Evolutionary conservation across 208 protist genomes (phyloP), one percentile per base, ranked within the genome.

Genomic region (Sergeia podlipaevii): DNA sequence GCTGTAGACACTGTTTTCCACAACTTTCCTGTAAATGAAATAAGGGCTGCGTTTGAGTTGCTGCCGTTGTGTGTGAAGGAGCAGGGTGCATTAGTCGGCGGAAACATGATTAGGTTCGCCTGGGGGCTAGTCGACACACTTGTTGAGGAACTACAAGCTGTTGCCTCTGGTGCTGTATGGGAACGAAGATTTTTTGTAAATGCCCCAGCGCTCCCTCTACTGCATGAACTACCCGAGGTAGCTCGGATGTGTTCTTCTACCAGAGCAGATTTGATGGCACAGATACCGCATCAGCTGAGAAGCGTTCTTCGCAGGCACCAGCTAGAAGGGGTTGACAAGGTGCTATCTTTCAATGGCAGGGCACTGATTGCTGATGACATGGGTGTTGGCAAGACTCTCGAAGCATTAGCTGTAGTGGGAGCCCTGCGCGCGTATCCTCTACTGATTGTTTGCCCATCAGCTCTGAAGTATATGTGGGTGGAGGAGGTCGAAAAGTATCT

Each of bases 301-400:
- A 57, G 39, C 10, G 37, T 20, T 21, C 53, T 93, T 10, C 69
- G 69, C 33, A 52, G 60, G 39, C 86, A 93, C 59, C 86, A 93
- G 55, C 26, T 80, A 15, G 66, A 74, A n/a, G 80, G 75, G 1
- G 71, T 93, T 47, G 53, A 50, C 39, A 69, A 49, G 26, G 76
- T 74, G 3, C 59, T 93, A 21, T 38, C 50, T 17, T 73, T 82
- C 21, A 51, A 59, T 29, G 81, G 81, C 0, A 52, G 86, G 38
- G 44, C 60, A 20, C 42, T 93, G 1, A 72, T 93, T 43, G 81
- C 79, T 4, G 86, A 93, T 60, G 86, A 93, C 42, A 93, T 93
- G 86, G 86, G 86, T 17, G 79, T 90, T 29, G 86, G 86, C 5
- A 93, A 93, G 45, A 93, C 86, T 2, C 56, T 93, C 18, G 61